A percentile compares a stretch with the other conserved stretches of the same genome.
phyloP scores from a whole-genome alignment of 2,329 filamentous ascomycete species.

The Plenodomus biglobosus region DNA sequence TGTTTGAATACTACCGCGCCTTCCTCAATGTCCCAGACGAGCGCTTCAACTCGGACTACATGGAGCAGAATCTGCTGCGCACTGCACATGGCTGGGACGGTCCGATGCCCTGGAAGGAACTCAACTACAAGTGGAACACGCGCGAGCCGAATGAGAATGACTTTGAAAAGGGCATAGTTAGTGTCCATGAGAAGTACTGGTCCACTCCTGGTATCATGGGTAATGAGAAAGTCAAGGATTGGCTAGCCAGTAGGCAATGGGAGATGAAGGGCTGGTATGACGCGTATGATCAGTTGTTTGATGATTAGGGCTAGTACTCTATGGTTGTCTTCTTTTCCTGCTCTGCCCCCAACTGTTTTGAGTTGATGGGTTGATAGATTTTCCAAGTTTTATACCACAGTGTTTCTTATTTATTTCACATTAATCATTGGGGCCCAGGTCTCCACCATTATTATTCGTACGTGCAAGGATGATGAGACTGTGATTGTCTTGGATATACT shows the following conservation, averaged over 20 bases:
- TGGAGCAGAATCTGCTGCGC: slow-evolving; percentile 45
- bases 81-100: slow-evolving; percentile 40
- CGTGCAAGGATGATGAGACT: too few species aligned
- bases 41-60: slow-evolving; percentile 35
- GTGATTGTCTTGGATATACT: too few species aligned
- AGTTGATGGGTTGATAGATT: too few species aligned
- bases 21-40: slow-evolving; percentile 31
- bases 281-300: slow-evolving; percentile 24
- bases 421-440: too few species aligned
- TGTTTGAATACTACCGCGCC: slow-evolving; percentile 38
- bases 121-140: slow-evolving; percentile 44
- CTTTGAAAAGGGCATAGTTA: slow-evolving; percentile 39
- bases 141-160: slow-evolving; percentile 42
- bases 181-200: slow-evolving; percentile 48
- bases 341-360: background rate
- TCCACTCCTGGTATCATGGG: slow-evolving; percentile 35
- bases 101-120: slow-evolving; percentile 46
- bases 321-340: background rate
- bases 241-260: slow-evolving; percentile 39
- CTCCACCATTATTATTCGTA: too few species aligned
- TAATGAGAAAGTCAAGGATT: slow-evolving; percentile 35
- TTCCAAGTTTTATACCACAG: too few species aligned
- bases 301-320: background rate
- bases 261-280: slow-evolving; percentile 46
- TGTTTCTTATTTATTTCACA: too few species aligned